phyloP scores from a whole-genome alignment of 2,329 filamentous ascomycete species.

The Pseudocercospora fijiensis region DNA sequence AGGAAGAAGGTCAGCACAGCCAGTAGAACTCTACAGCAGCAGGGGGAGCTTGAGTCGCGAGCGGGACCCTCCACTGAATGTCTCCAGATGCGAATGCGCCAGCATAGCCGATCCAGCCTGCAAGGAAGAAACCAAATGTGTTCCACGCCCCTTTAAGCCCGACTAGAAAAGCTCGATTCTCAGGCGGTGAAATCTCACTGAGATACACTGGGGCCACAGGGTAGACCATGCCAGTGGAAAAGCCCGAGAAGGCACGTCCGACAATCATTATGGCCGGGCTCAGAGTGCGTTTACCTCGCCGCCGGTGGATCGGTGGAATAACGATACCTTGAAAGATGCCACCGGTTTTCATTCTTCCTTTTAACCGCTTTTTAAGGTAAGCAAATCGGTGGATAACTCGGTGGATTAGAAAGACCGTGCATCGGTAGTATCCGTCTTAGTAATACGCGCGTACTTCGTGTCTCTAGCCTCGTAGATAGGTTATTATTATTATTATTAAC shows the following conservation, averaged over 20 bases:
- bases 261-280: conserved; percentile 29
- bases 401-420: no score
- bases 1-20: conserved; percentile 20
- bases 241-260: conserved; percentile 33
- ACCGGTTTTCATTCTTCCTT: no score
- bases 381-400: no score
- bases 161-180: conserved; percentile 35
- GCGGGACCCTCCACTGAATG: conserved; percentile 40
- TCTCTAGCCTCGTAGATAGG: no score
- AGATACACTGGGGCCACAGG: conserved; percentile 37
- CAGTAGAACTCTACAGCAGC: conserved; percentile 22
- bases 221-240: conserved; percentile 31
- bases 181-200: conserved; percentile 35
- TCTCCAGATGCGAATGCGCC: conserved; percentile 37
- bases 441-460: no score
- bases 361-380: no score
- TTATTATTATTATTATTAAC: no score
- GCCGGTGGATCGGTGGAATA: no score
- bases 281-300: no score
- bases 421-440: no score
- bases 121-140: conserved; percentile 41
- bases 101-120: conserved; percentile 46
- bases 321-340: no score
- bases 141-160: conserved; percentile 36
- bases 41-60: conserved; percentile 38